These are phyloP conservation scores for Fusarium sp. DNA, from an alignment of 2,329 filamentous ascomycete genomes.

Conservation along the genomic window DNA sequence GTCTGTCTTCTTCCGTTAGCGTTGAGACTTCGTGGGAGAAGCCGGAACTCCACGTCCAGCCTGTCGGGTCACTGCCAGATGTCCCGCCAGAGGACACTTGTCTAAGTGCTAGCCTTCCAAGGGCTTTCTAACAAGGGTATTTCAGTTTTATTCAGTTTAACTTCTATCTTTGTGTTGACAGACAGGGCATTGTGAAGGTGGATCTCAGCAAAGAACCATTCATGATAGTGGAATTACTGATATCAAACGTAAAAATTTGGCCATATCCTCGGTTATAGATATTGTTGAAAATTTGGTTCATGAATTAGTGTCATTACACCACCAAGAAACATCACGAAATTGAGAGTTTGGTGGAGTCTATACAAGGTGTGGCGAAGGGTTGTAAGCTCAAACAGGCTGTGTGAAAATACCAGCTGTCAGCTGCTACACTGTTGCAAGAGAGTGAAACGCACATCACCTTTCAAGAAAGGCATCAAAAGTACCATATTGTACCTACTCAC, in stretches of 20 bases:
- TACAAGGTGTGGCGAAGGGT: conserved; percentile 30
- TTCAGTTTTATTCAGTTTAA: conserved; percentile 13
- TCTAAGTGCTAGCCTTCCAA: conserved; percentile 2
- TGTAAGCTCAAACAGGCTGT: not conserved
- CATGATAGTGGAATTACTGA: conserved; percentile 1
- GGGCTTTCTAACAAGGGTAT: conserved; percentile 2
- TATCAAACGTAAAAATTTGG: conserved; percentile 15
- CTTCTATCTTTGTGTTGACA: not conserved
- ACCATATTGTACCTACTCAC: conserved; percentile 5
- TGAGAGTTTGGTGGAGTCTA: not conserved
- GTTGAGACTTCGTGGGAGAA: conserved; percentile 44
- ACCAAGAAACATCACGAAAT: not conserved
- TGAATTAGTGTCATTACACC: not conserved
- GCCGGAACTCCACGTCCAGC: conserved; percentile 46
- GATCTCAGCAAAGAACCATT: conserved; percentile 8
- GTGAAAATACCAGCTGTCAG: conserved; percentile 21
- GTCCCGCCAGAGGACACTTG: conserved; percentile 31
- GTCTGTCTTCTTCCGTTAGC: conserved; percentile 27
- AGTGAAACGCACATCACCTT: conserved; percentile 8
- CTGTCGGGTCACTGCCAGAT: conserved; percentile 46
- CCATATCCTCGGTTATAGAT: conserved; percentile 20
- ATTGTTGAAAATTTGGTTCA: not conserved
- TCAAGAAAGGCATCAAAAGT: not conserved
- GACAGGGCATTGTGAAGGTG: conserved; percentile 9
- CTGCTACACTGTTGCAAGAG: conserved; percentile 8